Evolutionary conservation across 2,329 filamentous ascomycete species (phyloP), one percentile per base, ranked within the genome.

Genomic region (Xylariomycetidae sp.): DNA sequence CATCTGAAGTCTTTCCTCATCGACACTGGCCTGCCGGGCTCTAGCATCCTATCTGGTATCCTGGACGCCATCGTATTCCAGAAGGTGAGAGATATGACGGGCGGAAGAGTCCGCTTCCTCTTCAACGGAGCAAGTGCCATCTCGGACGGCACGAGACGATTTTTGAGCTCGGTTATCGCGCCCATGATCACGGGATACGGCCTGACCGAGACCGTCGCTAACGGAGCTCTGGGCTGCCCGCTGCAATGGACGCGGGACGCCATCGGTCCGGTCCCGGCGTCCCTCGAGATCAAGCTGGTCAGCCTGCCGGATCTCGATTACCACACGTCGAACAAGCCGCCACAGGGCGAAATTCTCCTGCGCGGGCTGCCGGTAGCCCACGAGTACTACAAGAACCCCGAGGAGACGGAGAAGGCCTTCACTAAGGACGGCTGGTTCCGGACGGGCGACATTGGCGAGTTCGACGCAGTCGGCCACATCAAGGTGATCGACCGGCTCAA

Each of bases 101-200:
- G 92, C 54, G 92, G 90, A 35, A 77, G 78, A 34, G 74, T 98
- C 38, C 82, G 90, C 33, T 85, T 97, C 51, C 86, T 88, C 61
- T 80, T 98, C 79, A 96, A 94, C 59, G 92, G 92, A 39, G 92
- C 89, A 49, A 92, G 89, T 28, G 89, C 88, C 22, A 83, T 98
- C 45, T 80, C 90, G 13, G 82, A 85, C 55, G 84, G 88, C 32
- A 98, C 92, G 2, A 82, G 88, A 58, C 79, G 82, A 41, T 97
- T 98, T 70, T 75, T 97, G 54, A 95, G 88, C 26, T 77, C 96
- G 66, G 85, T 89, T 27, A 80, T 98, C 34, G 88, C 88, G 15
- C 92, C 92, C 18, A 95, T 98, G 90, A 80, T 98, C 48, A 78
- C 74, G 44, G 92, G 92, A 9, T 98, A 98, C 57, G 92, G 92